Evolutionary conservation across 2,329 filamentous ascomycete species (phyloP).

Genomic region (Cercospora zeae-maydis): DNA sequence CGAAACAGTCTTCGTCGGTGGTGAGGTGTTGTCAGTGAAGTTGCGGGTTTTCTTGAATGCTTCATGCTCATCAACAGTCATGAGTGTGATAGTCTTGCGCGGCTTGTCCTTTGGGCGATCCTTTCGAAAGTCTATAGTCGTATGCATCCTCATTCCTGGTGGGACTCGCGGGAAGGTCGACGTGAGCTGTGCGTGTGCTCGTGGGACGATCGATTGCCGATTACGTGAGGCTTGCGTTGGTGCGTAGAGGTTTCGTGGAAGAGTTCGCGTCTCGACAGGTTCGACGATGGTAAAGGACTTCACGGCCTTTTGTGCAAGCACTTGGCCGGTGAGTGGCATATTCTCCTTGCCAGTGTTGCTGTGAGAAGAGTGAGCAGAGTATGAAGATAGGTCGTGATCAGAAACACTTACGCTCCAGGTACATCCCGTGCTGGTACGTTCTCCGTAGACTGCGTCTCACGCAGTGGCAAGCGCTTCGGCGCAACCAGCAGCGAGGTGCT

Average conservation of each 20-base stretch:
- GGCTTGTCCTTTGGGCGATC: neutral
- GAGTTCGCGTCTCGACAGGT: neutral
- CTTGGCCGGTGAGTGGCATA: slow-evolving; percentile 49
- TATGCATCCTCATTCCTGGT: neutral
- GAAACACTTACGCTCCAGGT: slow-evolving; percentile 37
- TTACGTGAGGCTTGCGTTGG: slow-evolving; percentile 28
- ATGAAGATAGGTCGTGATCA: neutral
- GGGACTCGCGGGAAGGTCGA: neutral
- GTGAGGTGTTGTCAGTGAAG: neutral
- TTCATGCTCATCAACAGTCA: neutral
- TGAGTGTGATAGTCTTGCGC: neutral
- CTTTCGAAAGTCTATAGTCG: neutral
- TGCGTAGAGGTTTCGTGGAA: slow-evolving; percentile 16
- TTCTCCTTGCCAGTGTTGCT: slow-evolving; percentile 62
- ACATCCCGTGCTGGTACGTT: slow-evolving; percentile 38
- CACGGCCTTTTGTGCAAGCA: slow-evolving; percentile 5
- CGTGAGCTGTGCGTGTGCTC: slow-evolving; percentile 7
- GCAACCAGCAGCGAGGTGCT: slow-evolving; percentile 45
- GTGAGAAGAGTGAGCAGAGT: neutral
- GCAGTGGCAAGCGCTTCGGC: slow-evolving; percentile 51
- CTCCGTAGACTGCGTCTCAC: slow-evolving; percentile 31
- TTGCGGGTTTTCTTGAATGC: neutral
- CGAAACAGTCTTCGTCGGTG: neutral
- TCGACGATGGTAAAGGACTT: neutral
- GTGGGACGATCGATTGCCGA: slow-evolving; percentile 19